phyloP scores from a whole-genome alignment of 78 protist species.

The Dictyostelium capitatum region DNA sequence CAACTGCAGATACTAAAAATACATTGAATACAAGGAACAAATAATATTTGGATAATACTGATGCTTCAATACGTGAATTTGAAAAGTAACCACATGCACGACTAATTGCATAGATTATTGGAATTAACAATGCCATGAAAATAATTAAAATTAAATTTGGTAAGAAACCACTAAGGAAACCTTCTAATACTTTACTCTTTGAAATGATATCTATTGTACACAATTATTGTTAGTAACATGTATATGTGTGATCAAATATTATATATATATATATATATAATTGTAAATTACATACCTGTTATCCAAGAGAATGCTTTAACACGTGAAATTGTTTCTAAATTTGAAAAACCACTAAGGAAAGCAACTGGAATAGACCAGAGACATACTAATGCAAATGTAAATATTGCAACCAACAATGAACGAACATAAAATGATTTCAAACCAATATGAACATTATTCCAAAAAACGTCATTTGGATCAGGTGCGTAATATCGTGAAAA shows the following conservation, averaged over 20 bases:
- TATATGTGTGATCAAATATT: too few species aligned
- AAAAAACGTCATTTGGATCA: constrained; percentile 78
- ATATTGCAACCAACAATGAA: constrained; percentile 22
- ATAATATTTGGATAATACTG: constrained; percentile 71
- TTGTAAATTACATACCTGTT: too few species aligned
- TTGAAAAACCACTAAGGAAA: constrained; percentile 67
- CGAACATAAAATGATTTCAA: constrained; percentile 40
- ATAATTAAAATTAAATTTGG: constrained; percentile 67
- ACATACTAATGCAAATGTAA: constrained; percentile 43
- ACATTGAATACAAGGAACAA: constrained; percentile 79
- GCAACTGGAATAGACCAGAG: constrained; percentile 82
- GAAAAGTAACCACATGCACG: constrained; percentile 43
- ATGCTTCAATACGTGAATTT: constrained; percentile 13
- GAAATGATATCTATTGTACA: constrained; percentile 63
- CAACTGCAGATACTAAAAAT: constrained; percentile 79
- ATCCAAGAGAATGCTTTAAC: constrained; percentile 64
- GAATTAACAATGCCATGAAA: constrained; percentile 71
- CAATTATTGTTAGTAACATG: too few species aligned
- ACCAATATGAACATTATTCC: constrained; percentile 45
- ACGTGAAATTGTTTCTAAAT: constrained; percentile 65
- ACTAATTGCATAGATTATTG: constrained; percentile 38
- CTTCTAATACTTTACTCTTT: constrained; percentile 19
- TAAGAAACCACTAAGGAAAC: constrained; percentile 83
- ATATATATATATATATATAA: too few species aligned
- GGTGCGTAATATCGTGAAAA: constrained; percentile 41